These are phyloP conservation scores for Polyplosphaeria fusca DNA, from an alignment of 495 filamentous ascomycete genomes.

Conservation along the genomic window DNA sequence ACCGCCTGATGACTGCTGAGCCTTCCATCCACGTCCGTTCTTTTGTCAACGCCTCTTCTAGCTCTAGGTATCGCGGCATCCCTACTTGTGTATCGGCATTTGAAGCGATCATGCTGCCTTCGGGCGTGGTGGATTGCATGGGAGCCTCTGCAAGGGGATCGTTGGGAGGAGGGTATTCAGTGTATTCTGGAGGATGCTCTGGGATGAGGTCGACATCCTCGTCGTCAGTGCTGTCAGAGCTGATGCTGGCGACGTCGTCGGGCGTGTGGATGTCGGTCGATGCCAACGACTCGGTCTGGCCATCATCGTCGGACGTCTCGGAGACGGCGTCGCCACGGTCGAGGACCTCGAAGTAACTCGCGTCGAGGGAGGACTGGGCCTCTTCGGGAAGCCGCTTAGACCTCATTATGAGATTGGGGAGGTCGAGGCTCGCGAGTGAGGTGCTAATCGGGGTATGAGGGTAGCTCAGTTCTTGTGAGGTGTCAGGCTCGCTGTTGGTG, in stretches of 20 bases:
- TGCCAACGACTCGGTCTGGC: constrained; percentile 33
- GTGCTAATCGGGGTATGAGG: constrained; percentile 15
- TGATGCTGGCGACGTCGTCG: constrained; percentile 31
- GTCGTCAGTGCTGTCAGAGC: constrained; percentile 22
- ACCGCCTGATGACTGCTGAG: constrained; percentile 7
- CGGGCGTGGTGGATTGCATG: neutral
- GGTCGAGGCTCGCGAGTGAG: constrained; percentile 25
- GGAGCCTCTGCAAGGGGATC: constrained; percentile 1
- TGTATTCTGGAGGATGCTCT: neutral
- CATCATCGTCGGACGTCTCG: constrained; percentile 31
- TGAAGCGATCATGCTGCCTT: constrained; percentile 18
- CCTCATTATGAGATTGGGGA: constrained; percentile 31
- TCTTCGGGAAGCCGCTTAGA: constrained; percentile 23
- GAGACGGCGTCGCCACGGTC: constrained; percentile 9
- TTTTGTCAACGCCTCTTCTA: constrained; percentile 8
- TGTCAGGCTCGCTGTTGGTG: constrained; percentile 11
- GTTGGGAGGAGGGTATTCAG: neutral
- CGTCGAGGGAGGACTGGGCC: constrained; percentile 21
- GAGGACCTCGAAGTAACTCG: constrained; percentile 36
- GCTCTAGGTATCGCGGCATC: constrained; percentile 2
- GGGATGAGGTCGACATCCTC: constrained; percentile 16
- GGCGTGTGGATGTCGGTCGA: constrained; percentile 35
- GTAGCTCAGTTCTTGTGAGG: constrained; percentile 21
- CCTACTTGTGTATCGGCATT: constrained; percentile 15
- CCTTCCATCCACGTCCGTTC: constrained; percentile 3